phyloP scores from a whole-genome alignment of 2,329 filamentous ascomycete genomes.

The Sarocladiaceae sp. region DNA sequence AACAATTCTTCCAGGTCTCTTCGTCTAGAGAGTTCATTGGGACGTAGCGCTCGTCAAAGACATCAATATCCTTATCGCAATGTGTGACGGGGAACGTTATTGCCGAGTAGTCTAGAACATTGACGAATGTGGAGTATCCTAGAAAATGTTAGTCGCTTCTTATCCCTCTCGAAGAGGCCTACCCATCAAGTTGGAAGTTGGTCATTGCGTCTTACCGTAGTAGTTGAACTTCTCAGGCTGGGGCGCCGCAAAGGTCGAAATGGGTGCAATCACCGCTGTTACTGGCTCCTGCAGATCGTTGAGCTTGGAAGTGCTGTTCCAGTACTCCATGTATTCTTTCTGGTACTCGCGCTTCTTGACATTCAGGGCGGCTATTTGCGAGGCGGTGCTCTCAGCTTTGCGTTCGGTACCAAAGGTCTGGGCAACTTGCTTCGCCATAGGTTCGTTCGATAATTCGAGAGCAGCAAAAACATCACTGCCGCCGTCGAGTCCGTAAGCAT shows the following conservation, averaged over 20 bases:
- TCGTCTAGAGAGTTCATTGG: background rate
- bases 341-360: slow-evolving; percentile 7
- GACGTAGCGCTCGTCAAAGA: background rate
- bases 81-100: slow-evolving; percentile 37
- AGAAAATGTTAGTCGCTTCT: slow-evolving; percentile 15
- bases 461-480: background rate
- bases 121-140: slow-evolving; percentile 28
- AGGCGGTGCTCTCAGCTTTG: background rate
- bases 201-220: background rate
- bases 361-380: slow-evolving; percentile 2
- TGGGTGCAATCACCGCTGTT: slow-evolving; percentile 33
- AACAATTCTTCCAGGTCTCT: background rate
- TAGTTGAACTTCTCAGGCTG: slow-evolving; percentile 25
- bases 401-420: background rate
- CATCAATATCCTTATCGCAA: slow-evolving; percentile 25
- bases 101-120: slow-evolving; percentile 32
- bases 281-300: slow-evolving; percentile 10
- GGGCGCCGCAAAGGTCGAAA: slow-evolving; percentile 33
- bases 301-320: slow-evolving; percentile 5
- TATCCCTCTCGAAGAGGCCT: background rate
- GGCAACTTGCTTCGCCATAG: background rate
- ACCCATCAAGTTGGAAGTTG: background rate
- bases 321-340: slow-evolving; percentile 10
- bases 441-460: slow-evolving; percentile 5
- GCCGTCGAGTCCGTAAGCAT: background rate